Conservation (phyloP, 768 basidiomycete species). For the Holtermanniella nyarrowii region DNA sequence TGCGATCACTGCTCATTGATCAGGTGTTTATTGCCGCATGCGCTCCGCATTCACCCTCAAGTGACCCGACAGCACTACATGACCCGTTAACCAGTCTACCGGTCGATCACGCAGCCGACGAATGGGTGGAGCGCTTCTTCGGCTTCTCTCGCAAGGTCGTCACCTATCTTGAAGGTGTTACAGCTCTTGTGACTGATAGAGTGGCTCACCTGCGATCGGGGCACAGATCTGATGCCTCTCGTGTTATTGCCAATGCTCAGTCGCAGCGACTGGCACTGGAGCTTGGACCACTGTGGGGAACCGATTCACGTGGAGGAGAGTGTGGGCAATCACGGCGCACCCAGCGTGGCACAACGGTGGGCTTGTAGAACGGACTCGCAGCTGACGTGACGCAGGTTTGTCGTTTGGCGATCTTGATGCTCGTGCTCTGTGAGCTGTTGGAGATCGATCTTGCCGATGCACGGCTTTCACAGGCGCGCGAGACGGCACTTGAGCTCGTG, state of each 20-base stretch:
- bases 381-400: too few species aligned
- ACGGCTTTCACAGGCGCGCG: neutral
- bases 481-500: conserved; percentile 8
- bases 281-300: neutral
- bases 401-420: conserved; percentile 1
- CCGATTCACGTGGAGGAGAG: neutral
- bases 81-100: neutral
- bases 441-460: conserved; percentile 4
- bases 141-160: conserved; percentile 6
- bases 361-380: neutral
- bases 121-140: conserved; percentile 12
- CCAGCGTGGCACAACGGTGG: conserved; percentile 1
- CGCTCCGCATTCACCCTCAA: neutral
- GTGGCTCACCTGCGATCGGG: too few species aligned
- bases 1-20: neutral
- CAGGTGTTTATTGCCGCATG: conserved; percentile 5
- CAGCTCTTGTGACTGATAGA: too few species aligned
- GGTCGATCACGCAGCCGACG: neutral
- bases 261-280: neutral
- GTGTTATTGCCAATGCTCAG: neutral
- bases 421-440: conserved; percentile 10
- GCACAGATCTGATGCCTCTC: neutral
- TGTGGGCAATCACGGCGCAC: conserved; percentile 2
- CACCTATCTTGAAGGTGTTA: too few species aligned
- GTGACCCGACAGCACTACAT: neutral